Evolutionary conservation across 75 land plant genomes (phyloP).

Genomic region (Chamaecyparis obtusa): DNA sequence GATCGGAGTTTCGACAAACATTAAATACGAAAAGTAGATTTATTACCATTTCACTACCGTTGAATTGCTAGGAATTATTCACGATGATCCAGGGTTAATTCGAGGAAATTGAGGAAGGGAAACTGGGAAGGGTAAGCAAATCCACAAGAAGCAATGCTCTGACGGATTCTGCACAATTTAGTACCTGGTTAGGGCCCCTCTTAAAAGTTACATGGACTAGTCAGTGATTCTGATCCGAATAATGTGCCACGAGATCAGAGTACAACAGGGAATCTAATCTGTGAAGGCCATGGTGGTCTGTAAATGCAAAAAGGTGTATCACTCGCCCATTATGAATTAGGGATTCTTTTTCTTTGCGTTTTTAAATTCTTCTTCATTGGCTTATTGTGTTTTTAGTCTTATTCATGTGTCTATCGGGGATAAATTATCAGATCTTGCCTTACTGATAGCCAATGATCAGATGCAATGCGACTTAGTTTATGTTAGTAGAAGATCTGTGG

Average conservation of each 20-base stretch:
- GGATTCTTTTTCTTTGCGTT: background rate
- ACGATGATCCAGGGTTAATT: no score
- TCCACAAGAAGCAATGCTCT: background rate
- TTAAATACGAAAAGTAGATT: no score
- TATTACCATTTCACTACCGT: no score
- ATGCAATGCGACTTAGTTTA: background rate
- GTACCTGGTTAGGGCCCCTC: background rate
- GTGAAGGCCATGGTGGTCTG: constrained; percentile 10
- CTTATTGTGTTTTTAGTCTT: background rate
- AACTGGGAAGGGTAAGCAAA: background rate
- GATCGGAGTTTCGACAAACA: no score
- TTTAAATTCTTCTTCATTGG: background rate
- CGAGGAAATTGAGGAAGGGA: background rate
- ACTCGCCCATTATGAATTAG: background rate
- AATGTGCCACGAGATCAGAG: background rate
- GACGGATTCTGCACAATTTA: background rate
- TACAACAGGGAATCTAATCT: background rate
- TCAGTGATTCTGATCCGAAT: background rate
- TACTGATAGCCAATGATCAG: background rate
- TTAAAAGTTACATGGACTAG: background rate
- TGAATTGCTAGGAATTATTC: no score
- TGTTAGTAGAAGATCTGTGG: background rate
- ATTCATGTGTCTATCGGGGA: background rate
- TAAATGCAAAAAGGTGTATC: constrained; percentile 3
- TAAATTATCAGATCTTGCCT: background rate